Conservation (phyloP, 345 rosid species). For the Barbarea vulgaris region DNA sequence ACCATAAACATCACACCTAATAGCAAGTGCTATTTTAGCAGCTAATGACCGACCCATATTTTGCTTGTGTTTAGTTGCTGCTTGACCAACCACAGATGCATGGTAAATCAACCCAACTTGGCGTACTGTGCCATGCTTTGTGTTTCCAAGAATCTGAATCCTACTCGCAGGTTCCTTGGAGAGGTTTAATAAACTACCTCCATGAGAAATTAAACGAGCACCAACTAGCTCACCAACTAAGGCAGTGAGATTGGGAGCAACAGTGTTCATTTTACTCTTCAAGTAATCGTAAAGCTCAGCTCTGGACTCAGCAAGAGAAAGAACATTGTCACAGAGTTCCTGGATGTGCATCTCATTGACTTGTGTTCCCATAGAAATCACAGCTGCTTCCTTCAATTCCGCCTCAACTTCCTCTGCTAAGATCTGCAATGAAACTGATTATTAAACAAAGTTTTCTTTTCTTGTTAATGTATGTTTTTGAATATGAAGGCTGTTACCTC, state of each 20-base stretch:
- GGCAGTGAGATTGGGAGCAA: constrained; percentile 84
- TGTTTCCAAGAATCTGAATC: constrained; percentile 75
- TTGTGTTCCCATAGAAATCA: constrained; percentile 85
- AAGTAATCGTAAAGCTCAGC: constrained; percentile 75
- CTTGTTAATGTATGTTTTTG: neutral
- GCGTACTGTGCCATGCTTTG: constrained; percentile 74
- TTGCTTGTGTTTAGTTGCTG: constrained; percentile 69
- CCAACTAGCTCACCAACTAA: constrained; percentile 59
- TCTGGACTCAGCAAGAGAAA: constrained; percentile 59
- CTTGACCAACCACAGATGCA: constrained; percentile 77
- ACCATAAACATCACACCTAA: constrained; percentile 77
- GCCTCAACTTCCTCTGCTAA: constrained; percentile 61
- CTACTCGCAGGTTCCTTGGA: constrained; percentile 88
- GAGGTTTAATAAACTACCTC: constrained; percentile 74
- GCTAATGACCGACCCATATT: constrained; percentile 75
- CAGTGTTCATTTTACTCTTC: constrained; percentile 71
- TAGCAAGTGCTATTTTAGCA: constrained; percentile 64
- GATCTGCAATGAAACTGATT: constrained; percentile 37
- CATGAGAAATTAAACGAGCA: neutral
- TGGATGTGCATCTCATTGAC: constrained; percentile 66
- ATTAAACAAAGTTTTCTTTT: neutral
- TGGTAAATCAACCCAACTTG: constrained; percentile 80
- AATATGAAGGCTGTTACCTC: constrained; percentile 47
- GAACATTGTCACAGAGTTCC: constrained; percentile 71
- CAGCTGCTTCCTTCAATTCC: constrained; percentile 71